Evolutionary conservation across 2,329 filamentous ascomycete genomes (phyloP), one percentile per base, ranked within the genome.

Genomic region (Pseudogymnoascus sp.): DNA sequence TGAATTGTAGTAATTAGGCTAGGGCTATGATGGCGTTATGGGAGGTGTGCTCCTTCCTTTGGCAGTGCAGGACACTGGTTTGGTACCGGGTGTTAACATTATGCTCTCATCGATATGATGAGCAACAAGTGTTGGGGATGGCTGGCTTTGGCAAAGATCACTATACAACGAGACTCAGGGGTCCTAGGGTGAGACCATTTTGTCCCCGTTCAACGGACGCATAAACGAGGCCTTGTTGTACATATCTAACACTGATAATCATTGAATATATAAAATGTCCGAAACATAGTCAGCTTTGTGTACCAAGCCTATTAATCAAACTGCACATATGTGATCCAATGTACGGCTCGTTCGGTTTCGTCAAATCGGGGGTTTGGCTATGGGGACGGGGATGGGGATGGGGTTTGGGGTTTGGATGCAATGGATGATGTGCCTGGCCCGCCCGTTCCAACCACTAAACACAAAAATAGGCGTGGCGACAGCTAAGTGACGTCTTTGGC

Each of bases 1-100:
- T 96, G 71, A 74, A 41, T 33, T 30, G 4, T 30, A 5, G 45
- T 5, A 2, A 12, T 18, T 41, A 18, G n/a, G 45, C 10, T 7
- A 5, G 45, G 45, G n/a, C 13, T 52, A 30, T 52, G 26, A 30
- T 30, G 26, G 45, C 23, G 45, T 52, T 52, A 52, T 30, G 45
- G 9, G 19, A 4, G 37, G 6, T 10, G 37, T 38, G 35, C 35
- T 38, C 3, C 8, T 38, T 38, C n/a, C n/a, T n/a, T n/a, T 38
- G 15, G 15, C 15, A 18, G n/a, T 38, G 35, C 15, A 38, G 15
- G 38, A 41, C 38, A 41, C 19, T 12, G 5, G 10, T 41, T 41
- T 41, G 39, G 21, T 6, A 45, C 19, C n/a, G 12, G 39, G 12
- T 23, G 9, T 52, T 30, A 26, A 15, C 12, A 52, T 5, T 13